A percentile compares a stretch with the other conserved stretches of the same genome.
Conservation (phyloP, 176 grass and related monocot genomes). For the Musa beccarii region DNA sequence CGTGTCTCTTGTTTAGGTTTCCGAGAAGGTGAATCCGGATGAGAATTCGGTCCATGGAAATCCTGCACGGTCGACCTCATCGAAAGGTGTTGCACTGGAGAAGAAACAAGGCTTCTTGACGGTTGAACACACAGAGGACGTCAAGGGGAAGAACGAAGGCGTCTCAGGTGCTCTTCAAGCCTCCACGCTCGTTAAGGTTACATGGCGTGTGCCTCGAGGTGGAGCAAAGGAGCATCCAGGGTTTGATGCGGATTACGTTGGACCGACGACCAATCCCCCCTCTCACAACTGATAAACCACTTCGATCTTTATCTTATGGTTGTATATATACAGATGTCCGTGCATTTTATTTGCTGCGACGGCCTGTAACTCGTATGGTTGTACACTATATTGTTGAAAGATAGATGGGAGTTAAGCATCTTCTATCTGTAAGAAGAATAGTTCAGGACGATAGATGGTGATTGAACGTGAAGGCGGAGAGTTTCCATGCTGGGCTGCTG, state of each 20-base stretch:
- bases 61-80: neutral
- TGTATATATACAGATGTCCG: too few species aligned
- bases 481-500: neutral
- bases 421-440: neutral
- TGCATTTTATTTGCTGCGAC: too few species aligned
- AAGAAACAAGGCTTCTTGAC: too few species aligned
- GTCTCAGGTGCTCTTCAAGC: neutral
- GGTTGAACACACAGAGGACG: neutral
- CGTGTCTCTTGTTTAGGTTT: too few species aligned
- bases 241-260: neutral
- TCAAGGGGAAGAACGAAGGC: neutral
- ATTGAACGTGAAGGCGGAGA: neutral
- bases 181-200: neutral
- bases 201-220: neutral
- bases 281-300: neutral
- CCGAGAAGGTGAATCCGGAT: too few species aligned
- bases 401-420: too few species aligned
- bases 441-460: neutral
- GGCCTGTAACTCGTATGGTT: too few species aligned
- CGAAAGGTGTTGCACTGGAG: neutral
- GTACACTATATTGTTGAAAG: too few species aligned
- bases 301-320: too few species aligned
- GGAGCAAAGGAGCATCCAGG: neutral
- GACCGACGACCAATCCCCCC: neutral
- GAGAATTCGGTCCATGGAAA: neutral